Evolutionary conservation across 2,329 filamentous ascomycete species (phyloP).

Genomic region (Chaetomiaceae sp.): DNA sequence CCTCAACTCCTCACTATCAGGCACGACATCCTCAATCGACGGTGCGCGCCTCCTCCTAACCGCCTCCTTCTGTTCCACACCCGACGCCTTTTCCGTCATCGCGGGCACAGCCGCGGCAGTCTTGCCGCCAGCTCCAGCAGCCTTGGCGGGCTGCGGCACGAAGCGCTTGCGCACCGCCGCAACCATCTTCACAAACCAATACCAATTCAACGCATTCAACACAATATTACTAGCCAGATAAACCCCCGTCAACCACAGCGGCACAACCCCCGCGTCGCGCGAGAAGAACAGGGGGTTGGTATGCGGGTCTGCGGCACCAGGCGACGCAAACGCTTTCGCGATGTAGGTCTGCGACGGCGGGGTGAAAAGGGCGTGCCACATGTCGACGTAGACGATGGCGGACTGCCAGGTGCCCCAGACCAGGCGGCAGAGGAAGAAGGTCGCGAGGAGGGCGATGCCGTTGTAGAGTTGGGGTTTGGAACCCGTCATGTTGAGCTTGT

Average conservation of each 20-base stretch:
- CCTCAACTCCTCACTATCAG: constrained; percentile 27
- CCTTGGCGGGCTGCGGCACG: constrained; percentile 40
- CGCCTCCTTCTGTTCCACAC: constrained; percentile 9
- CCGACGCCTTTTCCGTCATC: constrained; percentile 3
- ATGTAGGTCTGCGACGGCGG: constrained; percentile 32
- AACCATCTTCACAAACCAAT: constrained; percentile 88
- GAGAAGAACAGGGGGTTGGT: constrained; percentile 48
- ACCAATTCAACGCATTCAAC: constrained; percentile 73
- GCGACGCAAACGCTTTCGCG: too few relatives aligned
- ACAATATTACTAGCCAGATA: constrained; percentile 68
- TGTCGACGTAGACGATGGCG: constrained; percentile 62
- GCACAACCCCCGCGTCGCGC: constrained; percentile 43
- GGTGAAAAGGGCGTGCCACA: constrained; percentile 54
- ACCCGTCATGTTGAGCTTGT: constrained; percentile 78
- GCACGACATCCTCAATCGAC: constrained; percentile 27
- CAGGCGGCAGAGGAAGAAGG: constrained; percentile 72
- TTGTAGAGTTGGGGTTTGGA: constrained; percentile 71
- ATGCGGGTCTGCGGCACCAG: constrained; percentile 31
- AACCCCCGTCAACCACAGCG: constrained; percentile 62
- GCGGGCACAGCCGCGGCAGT: constrained; percentile 18
- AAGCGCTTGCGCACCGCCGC: constrained; percentile 73
- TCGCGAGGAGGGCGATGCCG: constrained; percentile 64
- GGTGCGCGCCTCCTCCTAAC: constrained; percentile 4
- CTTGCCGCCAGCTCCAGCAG: too few relatives aligned
- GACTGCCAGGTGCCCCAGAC: constrained; percentile 74